These are phyloP conservation scores for Hortiboletus flavorubellus DNA, from an alignment of 768 basidiomycete genomes.

Conservation along the genomic window DNA sequence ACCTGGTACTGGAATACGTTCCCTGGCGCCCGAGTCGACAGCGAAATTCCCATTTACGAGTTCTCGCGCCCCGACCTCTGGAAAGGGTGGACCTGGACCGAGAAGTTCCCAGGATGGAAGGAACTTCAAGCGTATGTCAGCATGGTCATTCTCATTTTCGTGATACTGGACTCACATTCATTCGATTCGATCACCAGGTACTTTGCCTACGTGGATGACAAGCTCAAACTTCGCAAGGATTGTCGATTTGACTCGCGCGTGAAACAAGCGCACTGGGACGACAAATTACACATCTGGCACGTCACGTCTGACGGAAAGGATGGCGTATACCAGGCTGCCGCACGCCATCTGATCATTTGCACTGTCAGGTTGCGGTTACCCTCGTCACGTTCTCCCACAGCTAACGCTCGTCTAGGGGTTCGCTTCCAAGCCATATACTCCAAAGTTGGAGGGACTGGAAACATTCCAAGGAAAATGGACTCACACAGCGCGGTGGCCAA, in stretches of 20 bases:
- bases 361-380: too few species aligned
- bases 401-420: constrained; percentile 1
- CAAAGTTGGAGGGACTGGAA: constrained; percentile 8
- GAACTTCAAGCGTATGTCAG: constrained; percentile 10
- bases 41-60: constrained; percentile 8
- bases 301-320: constrained; percentile 3
- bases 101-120: constrained; percentile 10
- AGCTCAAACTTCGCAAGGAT: constrained; percentile 14
- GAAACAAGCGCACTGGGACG: constrained; percentile 11
- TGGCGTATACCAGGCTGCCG: constrained; percentile 7
- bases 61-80: constrained; percentile 13
- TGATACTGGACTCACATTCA: not conserved
- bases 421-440: constrained; percentile 10
- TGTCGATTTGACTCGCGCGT: constrained; percentile 12
- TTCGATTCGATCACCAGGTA: not conserved
- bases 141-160: not conserved
- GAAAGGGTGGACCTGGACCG: constrained; percentile 11
- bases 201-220: constrained; percentile 12
- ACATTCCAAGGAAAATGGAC: constrained; percentile 8
- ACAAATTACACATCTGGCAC: constrained; percentile 7
- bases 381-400: too few species aligned
- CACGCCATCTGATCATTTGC: constrained; percentile 14
- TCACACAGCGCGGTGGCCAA: constrained; percentile 15
- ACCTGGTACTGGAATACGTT: constrained; percentile 18
- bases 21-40: constrained; percentile 13